These are phyloP conservation scores for Eucalyptus pauciflora DNA, from an alignment of 345 rosid species.

Conservation along the genomic window DNA sequence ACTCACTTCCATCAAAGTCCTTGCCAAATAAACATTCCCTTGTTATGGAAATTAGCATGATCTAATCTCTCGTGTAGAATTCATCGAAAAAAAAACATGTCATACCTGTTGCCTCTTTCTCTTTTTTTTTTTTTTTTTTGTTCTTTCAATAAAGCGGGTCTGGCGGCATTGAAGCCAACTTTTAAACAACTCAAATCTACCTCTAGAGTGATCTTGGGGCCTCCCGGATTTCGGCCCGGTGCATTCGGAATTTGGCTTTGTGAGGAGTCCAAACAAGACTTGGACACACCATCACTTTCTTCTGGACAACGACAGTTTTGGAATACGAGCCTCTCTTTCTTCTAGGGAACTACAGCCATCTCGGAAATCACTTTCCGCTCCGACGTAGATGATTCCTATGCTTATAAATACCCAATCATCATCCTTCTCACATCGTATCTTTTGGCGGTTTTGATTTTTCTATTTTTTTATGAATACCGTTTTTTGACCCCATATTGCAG, in stretches of 20 bases:
- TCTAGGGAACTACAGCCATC: not conserved
- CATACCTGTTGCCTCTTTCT: not conserved
- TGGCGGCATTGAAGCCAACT: not conserved
- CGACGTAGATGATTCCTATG: not conserved
- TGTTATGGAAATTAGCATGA: not conserved
- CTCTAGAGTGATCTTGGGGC: not conserved
- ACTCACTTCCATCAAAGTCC: not conserved
- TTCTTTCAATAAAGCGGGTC: not conserved
- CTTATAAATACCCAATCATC: not conserved
- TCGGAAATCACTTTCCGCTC: not conserved
- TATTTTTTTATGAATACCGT: too few relatives aligned
- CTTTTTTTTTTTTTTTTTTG: rapidly evolving
- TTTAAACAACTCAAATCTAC: not conserved
- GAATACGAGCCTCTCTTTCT: not conserved
- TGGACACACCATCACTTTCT: not conserved
- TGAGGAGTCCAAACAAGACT: not conserved
- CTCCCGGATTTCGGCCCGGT: not conserved
- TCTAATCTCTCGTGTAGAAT: not conserved
- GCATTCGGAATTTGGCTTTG: not conserved
- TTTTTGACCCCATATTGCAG: too few relatives aligned
- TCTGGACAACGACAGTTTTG: not conserved
- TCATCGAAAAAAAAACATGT: too few relatives aligned
- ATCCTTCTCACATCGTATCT: not conserved
- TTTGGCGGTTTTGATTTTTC: too few relatives aligned
- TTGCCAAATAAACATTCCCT: not conserved